Base-by-base conservation (phyloP, 192 early-diverging fungal genomes). In the Coemansia sp. region DNA sequence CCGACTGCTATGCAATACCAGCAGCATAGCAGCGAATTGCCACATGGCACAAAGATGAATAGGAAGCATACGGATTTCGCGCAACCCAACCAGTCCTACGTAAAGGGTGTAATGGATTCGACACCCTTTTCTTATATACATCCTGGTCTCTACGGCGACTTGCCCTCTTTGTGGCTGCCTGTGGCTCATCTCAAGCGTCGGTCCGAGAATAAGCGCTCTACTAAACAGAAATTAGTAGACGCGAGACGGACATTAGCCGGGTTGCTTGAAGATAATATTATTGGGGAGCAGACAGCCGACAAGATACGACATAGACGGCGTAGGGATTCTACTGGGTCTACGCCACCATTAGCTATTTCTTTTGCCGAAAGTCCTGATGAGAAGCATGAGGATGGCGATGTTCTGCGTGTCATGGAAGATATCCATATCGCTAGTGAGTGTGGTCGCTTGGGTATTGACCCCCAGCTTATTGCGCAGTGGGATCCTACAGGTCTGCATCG, bases 91-190 rank as follows among this genome's bases (percentile, higher is more conserved):
- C 69, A 68, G 57, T 73, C 81, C 18, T 72, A 68, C 13, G 29
- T 79, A n/a, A 9, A 36, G 4, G 81, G 81, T 0, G 46, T 84
- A 2, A 33, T 84, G 5, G 81, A 84, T 64, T 71, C 81, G 1
- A 84, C 81, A n/a, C 54, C 63, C 27, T 79, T 84, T 41, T 40
- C 64, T 9, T 84, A 84, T 40, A n/a, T 66, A 42, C 76, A 79
- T 33, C 81, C 81, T 29, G 81, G 76, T 0, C 63, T 84, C 10
- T 76, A 78, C 46, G 81, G 81, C 67, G 66, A 78, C 42, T 44
- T 84, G 16, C 81, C 81, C 0, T 79, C 76, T 24, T 15, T 84
- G 34, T 84, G 81, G 81, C 70, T 84, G 43, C 81, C 81, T 2
- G 76, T 79, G 24, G 51, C 66, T 31, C 43, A 69, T 9, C 65